Base-by-base conservation (phyloP, 192 early-diverging fungal genomes). In the Coemansia asiatica region DNA sequence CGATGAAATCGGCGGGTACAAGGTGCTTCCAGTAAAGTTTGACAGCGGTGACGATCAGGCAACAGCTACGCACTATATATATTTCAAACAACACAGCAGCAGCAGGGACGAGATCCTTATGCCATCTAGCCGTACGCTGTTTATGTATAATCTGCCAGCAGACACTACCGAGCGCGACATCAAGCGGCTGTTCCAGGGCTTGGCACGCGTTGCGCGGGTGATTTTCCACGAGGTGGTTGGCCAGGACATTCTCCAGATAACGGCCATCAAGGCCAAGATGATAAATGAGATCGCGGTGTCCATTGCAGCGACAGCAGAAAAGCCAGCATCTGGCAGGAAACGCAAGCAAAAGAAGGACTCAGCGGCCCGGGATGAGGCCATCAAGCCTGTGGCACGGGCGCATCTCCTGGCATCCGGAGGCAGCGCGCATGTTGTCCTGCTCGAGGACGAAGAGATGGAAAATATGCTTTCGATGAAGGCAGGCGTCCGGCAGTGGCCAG, bases 351-450 rank as follows among this genome's bases (percentile, higher is more conserved):
- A 57, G 68, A 63, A 35, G 31, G 60, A n/a, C n/a, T n/a, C 60
- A 61, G 64, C 56, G 47, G 61, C 60, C 38, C 18, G 73, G 55
- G 67, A 79, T 46, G 68, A 69, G 13, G 31, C 60, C 48, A 25
- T 63, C 40, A 66, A 74, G 48, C 54, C 72, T 36, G 46, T 73
- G 15, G 58, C 61, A 28, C 66, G 79, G 50, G 47, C 84, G 69
- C 75, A 73, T 33, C 40, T 88, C 36, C 72, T 83, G 36, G 56
- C 62, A 6, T 78, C 86, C 0, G 90, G 87, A 28, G 76, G 85
- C 28, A 84, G 79, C 29, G 90, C 90, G 7, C 88, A 88, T 59
- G 77, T 92, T 8, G 85, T 91, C 33, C 87, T 97, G 75, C 58
- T 83, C 48, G 87, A 90, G 33, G 78, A 77, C 19, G 87, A 88